Conservation (phyloP, 2,329 filamentous ascomycete species). For the Cercospora sesami region DNA sequence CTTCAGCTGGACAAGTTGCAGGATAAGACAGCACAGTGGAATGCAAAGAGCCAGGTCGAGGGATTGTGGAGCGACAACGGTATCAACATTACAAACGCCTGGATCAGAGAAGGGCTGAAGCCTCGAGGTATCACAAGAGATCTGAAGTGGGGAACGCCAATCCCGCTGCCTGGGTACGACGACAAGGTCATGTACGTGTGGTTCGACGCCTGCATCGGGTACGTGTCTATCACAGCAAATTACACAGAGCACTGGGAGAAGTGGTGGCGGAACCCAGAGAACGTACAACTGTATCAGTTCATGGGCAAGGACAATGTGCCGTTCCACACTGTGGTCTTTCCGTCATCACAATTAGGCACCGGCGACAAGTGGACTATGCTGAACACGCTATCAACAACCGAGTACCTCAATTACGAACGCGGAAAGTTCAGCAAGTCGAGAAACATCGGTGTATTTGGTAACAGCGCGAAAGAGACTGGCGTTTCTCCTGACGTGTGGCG, state of each 20-base stretch:
- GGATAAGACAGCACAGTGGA: slow-evolving; percentile 74
- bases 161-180: slow-evolving; percentile 62
- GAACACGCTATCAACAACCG: slow-evolving; percentile 83
- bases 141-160: slow-evolving; percentile 79
- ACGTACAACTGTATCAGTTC: slow-evolving; percentile 90
- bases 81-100: slow-evolving; percentile 72
- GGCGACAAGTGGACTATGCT: slow-evolving; percentile 85
- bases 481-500: slow-evolving; percentile 87
- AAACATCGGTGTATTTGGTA: slow-evolving; percentile 87
- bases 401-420: slow-evolving; percentile 84
- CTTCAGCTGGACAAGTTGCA: slow-evolving; percentile 83
- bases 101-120: slow-evolving; percentile 81
- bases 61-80: slow-evolving; percentile 77
- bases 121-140: slow-evolving; percentile 88
- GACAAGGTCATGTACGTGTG: slow-evolving; percentile 88
- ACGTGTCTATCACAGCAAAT: slow-evolving; percentile 89
- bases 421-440: slow-evolving; percentile 93
- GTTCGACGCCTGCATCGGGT: slow-evolving; percentile 92
- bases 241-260: slow-evolving; percentile 88
- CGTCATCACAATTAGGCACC: slow-evolving; percentile 80
- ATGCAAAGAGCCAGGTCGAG: slow-evolving; percentile 68
- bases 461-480: slow-evolving; percentile 81
- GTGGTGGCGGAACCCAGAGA: slow-evolving; percentile 90
- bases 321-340: slow-evolving; percentile 91
- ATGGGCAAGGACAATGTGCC: slow-evolving; percentile 90